Evolutionary conservation across 768 basidiomycete genomes (phyloP), one percentile per base, ranked within the genome.

Genomic region (Pholiota molesta): DNA sequence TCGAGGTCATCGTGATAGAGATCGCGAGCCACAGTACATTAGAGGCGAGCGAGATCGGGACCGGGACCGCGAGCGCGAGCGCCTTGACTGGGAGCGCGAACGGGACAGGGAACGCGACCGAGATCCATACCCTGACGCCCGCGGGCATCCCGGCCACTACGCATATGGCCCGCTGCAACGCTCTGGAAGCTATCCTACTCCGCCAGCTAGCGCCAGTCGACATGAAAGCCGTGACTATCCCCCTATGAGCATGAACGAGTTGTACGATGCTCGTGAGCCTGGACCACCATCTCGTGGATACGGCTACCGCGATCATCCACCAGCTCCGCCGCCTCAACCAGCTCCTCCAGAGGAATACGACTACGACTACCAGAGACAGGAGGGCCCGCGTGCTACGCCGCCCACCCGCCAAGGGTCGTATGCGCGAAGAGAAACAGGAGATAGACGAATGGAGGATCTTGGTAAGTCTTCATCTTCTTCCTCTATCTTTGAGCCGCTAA

Each of bases 221-320:
- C 67, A n/a, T 59, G 54, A 16, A 44, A 44, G 19, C 23, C 47
- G 23, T 14, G 65, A 69, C 11, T 66, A 66, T 42, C 23, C 64
- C n/a, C 68, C 63, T 13, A 63, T 62, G 55, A 54, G 61, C 19
- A 63, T 62, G 52, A 54, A 62, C 19, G 65, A 68, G 9, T 19
- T 59, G 26, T 69, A 63, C 39, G 68, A 71, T 16, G 64, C 66
- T 6, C 67, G 64, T 28, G 68, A 67, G 23, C 47, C 47, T 23
- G 47, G 21, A 7, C 47, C 47, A 26, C 47, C 47, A 7, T 49
- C 47, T 49, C 47, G 47, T 23, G n/a, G n/a, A 26, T 49, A 49
- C 10, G 19, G 35, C 35, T 54, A 54, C 29, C 52, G 57, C 13
- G 35, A 37, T 11, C 39, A 44, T 19, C 59, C 59, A n/a, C 39